Percentiles rank a stretch among this genome's conserved stretches.
phyloP scores from a whole-genome alignment of 2,329 filamentous ascomycete species.

The Penicillium paneum region DNA sequence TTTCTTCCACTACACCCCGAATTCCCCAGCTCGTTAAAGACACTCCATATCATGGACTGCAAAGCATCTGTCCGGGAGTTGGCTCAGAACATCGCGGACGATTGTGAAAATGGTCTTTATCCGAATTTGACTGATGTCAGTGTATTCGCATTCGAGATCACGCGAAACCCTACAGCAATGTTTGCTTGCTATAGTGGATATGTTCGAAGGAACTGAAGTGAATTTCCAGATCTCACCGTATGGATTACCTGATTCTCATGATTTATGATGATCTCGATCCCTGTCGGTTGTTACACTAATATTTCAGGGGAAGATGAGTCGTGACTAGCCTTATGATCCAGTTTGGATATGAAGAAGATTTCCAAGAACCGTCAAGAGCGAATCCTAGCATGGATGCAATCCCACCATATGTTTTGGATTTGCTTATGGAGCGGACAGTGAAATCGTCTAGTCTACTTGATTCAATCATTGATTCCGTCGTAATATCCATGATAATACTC shows the following conservation, averaged over 20 bases:
- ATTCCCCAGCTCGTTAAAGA: constrained; percentile 17
- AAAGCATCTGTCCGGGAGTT: constrained; percentile 20
- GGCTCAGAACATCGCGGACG: constrained; percentile 18
- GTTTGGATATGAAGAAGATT: not conserved
- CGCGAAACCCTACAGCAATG: constrained; percentile 18
- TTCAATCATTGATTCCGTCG: not conserved
- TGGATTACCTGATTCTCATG: not conserved
- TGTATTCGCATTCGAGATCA: constrained; percentile 20
- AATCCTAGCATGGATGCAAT: not conserved
- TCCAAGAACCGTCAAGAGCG: not conserved
- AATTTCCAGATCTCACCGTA: constrained; percentile 16
- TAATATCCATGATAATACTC: not conserved
- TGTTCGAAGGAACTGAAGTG: constrained; percentile 21
- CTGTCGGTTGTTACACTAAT: too few species aligned
- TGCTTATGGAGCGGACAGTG: constrained; percentile 8
- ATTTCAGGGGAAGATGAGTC: too few species aligned
- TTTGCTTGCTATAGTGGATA: constrained; percentile 9
- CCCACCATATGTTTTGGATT: not conserved
- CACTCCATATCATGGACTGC: constrained; percentile 21
- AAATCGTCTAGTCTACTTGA: not conserved
- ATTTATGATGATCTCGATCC: not conserved
- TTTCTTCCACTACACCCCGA: constrained; percentile 22
- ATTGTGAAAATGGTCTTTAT: constrained; percentile 18
- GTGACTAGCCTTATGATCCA: not conserved
- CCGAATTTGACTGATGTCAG: constrained; percentile 16